These are phyloP conservation scores for Colletotrichum gigasporum DNA, from an alignment of 2,329 filamentous ascomycete genomes.

Conservation along the genomic window DNA sequence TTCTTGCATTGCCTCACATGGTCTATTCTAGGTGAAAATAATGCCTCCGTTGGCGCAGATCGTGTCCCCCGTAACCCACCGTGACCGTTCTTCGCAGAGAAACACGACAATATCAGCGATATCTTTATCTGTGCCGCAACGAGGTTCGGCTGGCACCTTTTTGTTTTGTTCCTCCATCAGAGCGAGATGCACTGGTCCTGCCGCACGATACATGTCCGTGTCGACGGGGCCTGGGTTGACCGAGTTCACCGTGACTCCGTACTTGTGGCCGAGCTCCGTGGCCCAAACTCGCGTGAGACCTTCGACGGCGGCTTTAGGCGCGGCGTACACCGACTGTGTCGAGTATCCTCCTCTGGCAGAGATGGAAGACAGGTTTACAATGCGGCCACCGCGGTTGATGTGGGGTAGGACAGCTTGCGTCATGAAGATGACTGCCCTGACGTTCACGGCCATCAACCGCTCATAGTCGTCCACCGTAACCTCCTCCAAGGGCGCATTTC, in stretches of 20 bases:
- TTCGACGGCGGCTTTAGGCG: conserved; percentile 46
- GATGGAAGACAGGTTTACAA: conserved; percentile 45
- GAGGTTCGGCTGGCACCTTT: conserved; percentile 18
- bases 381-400: conserved; percentile 40
- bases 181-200: conserved; percentile 9
- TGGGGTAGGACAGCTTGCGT: conserved; percentile 42
- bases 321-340: conserved; percentile 42
- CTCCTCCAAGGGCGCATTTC: conserved; percentile 8
- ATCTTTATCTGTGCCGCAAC: conserved; percentile 13
- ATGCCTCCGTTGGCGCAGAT: conserved; percentile 22
- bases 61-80: conserved; percentile 25
- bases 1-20: too few relatives aligned
- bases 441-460: conserved; percentile 13
- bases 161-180: conserved; percentile 16
- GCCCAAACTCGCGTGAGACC: conserved; percentile 41
- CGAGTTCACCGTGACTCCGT: conserved; percentile 41
- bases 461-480: conserved; percentile 16
- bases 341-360: conserved; percentile 42
- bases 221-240: conserved; percentile 44
- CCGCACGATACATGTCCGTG: conserved; percentile 30
- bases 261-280: conserved; percentile 41
- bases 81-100: conserved; percentile 12
- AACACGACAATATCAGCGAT: conserved; percentile 23
- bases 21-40: conserved; percentile 5
- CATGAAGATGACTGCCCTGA: conserved; percentile 39